These are phyloP conservation scores for Fusarium longipes DNA, from an alignment of 2,329 filamentous ascomycete genomes.

Conservation along the genomic window DNA sequence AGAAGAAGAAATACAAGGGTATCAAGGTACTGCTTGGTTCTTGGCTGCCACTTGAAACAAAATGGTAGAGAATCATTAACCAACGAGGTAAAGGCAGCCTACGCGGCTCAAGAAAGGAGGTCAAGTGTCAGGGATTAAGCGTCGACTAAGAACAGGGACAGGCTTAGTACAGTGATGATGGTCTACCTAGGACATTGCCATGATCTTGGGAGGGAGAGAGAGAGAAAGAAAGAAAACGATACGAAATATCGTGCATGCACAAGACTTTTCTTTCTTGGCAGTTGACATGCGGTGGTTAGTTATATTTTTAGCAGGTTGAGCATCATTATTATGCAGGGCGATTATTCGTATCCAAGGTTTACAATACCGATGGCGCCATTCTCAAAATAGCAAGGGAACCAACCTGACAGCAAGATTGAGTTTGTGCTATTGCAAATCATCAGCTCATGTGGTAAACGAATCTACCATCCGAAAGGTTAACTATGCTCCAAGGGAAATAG, in stretches of 20 bases:
- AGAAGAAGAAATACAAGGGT: constrained; percentile 1
- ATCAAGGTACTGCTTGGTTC: constrained; percentile 10
- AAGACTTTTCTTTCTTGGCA: background rate
- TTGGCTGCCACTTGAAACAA: constrained; percentile 38
- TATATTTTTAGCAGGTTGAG: constrained; percentile 1
- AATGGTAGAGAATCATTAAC: constrained; percentile 27
- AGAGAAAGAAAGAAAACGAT: background rate
- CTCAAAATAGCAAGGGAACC: too few species aligned
- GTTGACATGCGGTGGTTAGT: background rate
- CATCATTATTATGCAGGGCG: background rate
- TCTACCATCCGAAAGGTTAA: background rate
- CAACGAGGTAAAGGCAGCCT: constrained; percentile 19
- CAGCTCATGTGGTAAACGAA: background rate
- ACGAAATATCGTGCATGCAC: background rate
- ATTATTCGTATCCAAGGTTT: constrained; percentile 10
- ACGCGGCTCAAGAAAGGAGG: constrained; percentile 39
- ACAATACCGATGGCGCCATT: constrained; percentile 7
- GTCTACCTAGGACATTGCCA: background rate
- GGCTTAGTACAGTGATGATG: background rate
- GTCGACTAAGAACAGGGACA: constrained; percentile 14
- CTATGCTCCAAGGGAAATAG: background rate
- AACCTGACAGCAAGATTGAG: background rate
- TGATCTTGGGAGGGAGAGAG: background rate
- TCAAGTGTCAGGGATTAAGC: constrained; percentile 4
- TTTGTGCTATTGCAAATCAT: constrained; percentile 1